phyloP scores from a whole-genome alignment of 163 green algal genomes.

The Scenedesmus sp. region DNA sequence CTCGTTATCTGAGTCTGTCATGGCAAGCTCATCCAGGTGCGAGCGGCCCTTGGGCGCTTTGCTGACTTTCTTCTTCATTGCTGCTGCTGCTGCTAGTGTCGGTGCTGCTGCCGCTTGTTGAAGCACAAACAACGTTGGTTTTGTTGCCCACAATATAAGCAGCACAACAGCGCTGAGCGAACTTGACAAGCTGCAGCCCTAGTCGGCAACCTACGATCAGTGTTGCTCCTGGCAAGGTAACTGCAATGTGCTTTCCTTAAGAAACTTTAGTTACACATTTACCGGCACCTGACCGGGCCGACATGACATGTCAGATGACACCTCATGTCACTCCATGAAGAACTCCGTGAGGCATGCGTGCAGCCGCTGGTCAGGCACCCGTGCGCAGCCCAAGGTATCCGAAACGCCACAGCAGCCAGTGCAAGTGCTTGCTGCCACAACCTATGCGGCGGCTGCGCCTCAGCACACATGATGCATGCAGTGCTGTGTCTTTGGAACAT shows the following conservation, averaged over 20 bases:
- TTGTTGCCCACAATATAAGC: too few species aligned
- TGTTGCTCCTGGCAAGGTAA: too few species aligned
- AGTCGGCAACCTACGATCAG: background rate
- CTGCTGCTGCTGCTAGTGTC: slow-evolving; percentile 9
- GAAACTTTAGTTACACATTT: too few species aligned
- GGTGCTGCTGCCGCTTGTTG: slow-evolving; percentile 3
- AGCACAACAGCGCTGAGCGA: background rate
- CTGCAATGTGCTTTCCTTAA: too few species aligned
- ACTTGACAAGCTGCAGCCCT: background rate
- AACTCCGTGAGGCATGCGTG: background rate
- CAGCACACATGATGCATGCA: background rate
- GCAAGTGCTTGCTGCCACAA: background rate
- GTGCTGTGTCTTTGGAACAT: background rate
- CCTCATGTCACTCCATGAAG: background rate
- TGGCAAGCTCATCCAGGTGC: slow-evolving; percentile 27
- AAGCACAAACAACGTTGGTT: too few species aligned
- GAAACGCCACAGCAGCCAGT: background rate
- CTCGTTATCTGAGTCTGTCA: slow-evolving; percentile 39
- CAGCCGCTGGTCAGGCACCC: too few species aligned
- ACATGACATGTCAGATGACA: slow-evolving; percentile 14
- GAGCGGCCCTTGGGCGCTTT: slow-evolving; percentile 22
- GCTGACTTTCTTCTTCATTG: slow-evolving; percentile 29
- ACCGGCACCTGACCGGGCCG: background rate
- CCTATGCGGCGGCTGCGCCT: background rate
- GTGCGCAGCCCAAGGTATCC: background rate